Base-by-base conservation (phyloP, 2,329 filamentous ascomycete species). In the Tympanopsis confertula region DNA sequence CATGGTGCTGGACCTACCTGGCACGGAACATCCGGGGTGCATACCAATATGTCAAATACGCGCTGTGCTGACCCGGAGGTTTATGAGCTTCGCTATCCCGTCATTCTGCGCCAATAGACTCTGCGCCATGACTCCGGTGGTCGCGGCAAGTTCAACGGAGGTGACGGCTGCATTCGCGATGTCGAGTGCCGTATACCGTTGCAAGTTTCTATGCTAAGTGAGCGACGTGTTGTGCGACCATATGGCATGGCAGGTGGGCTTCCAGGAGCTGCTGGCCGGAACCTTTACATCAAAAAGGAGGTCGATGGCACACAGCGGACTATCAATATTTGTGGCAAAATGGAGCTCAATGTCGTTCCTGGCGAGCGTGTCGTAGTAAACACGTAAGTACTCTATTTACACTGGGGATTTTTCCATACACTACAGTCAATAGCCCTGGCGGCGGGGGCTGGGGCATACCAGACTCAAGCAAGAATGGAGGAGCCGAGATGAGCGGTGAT, bases 41-140 rank as follows among this genome's bases (percentile, higher is more conserved):
- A 59, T 19, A 48, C 45, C 0, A 52, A 66, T 38, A 54, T 65
- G 52, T 59, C 54, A 1, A 60, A 59, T 29, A 60, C 57, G 0
- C 48, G 57, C 14, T 57, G 56, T 19, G 55, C 56, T 1, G 57
- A 60, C 13, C 50, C 53, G 0, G 57, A 60, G 46, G 50, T 56
- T 3, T 38, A 59, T 3, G 57, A 60, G 43, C 50, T 52, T 39
- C 44, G 56, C 0, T 60, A 58, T 18, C 56, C 56, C 0, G 44
- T 49, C 4, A 44, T 60, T 13, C 42, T 60, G 0, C 50, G 51
- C 5, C 47, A 52, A 35, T 60, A 58, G 28, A 46, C 39, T 1
- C 46, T 60, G 13, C 48, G 57, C 0, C 41, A 36, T 1, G 50
- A 47, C 17, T 44, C 38, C 5, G 45, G 45, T 2, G 47, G 47